Conservation (phyloP, 2,329 filamentous ascomycete genomes). For the Chalaropsis ovoidea region DNA sequence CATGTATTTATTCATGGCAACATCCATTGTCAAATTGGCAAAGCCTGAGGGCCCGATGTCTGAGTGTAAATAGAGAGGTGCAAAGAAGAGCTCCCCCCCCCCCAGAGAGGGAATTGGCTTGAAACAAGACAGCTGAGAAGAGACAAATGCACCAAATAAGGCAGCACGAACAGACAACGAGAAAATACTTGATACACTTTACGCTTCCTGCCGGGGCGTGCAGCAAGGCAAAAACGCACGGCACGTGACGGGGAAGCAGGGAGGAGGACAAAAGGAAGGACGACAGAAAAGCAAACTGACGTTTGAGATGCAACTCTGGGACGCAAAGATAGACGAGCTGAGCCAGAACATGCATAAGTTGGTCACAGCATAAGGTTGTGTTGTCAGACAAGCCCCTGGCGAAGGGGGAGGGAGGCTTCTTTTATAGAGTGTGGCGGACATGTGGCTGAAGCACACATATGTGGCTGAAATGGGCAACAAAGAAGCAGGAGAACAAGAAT, state of each 20-base stretch:
- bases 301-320: not conserved
- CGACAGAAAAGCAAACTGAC: conserved; percentile 3
- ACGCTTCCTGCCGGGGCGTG: not conserved
- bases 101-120: not conserved
- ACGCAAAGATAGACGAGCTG: not conserved
- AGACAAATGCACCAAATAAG: not conserved
- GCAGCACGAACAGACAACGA: not conserved
- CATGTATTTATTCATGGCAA: not conserved
- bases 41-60: conserved; percentile 1
- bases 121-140: conserved; percentile 14
- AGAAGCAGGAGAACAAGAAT: no score
- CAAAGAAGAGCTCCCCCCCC: not conserved
- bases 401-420: no score
- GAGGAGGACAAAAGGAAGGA: not conserved
- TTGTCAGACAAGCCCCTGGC: not conserved
- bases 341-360: not conserved
- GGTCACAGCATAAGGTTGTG: not conserved
- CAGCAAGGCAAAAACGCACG: not conserved
- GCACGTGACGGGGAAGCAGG: not conserved
- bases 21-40: not conserved
- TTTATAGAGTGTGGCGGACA: no score
- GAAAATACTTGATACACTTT: conserved; percentile 6
- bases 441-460: no score
- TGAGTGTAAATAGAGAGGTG: not conserved
- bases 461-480: no score